Conservation (phyloP, 192 early-diverging fungal species). For the Coemansia sp. region DNA sequence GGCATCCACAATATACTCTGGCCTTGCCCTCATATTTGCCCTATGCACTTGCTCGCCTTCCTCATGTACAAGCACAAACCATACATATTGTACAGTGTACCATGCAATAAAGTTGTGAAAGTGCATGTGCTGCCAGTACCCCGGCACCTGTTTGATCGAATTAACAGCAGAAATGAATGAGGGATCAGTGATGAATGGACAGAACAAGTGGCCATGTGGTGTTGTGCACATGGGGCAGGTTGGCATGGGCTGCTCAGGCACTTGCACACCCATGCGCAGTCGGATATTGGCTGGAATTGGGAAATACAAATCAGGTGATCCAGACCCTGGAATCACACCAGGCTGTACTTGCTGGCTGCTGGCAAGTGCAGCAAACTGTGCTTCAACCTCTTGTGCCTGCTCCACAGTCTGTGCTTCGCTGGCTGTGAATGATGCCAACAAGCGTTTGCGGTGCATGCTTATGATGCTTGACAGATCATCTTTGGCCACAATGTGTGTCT, state of each 20-base stretch:
- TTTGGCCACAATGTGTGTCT: neutral
- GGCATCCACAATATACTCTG: no score
- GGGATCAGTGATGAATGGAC: constrained; percentile 18
- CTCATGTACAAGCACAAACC: constrained; percentile 29
- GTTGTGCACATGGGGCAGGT: constrained; percentile 7
- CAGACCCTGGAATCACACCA: neutral
- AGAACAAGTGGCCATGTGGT: constrained; percentile 10
- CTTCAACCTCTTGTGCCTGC: neutral
- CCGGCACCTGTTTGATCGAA: neutral
- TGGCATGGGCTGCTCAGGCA: constrained; percentile 15
- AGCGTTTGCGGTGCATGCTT: neutral
- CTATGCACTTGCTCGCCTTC: constrained; percentile 1
- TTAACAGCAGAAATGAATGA: constrained; percentile 5
- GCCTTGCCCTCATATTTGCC: neutral
- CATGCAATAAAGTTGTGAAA: constrained; percentile 27
- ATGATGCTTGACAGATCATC: neutral
- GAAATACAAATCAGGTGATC: constrained; percentile 22
- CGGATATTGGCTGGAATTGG: constrained; percentile 24
- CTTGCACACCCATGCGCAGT: neutral
- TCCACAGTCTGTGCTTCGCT: neutral
- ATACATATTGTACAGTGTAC: constrained; percentile 41
- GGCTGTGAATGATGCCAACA: neutral
- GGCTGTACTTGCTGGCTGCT: neutral
- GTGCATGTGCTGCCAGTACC: constrained; percentile 16
- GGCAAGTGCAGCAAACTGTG: neutral